Base-by-base conservation (phyloP, 306 rosid genomes). In the Acacia acuminata region DNA sequence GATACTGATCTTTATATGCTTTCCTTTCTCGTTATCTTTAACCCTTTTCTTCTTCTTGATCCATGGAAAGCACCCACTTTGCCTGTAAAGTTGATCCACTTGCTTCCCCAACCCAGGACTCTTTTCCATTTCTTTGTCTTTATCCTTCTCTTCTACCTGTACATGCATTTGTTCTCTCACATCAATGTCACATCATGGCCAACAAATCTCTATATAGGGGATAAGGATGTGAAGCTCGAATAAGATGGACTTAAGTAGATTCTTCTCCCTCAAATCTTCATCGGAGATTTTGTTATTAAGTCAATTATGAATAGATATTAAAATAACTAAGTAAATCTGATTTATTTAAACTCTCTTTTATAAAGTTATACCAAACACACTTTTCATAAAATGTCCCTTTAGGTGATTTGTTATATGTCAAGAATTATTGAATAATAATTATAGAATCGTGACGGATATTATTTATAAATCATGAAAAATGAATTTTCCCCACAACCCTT, bases 51-150 rank as follows among this genome's bases (percentile, higher is more conserved):
- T 91, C 83, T 78, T 91, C 83, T 81, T 92, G 87, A 92, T 91
- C 99, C 99, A 96, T 79, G 98, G 80, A 82, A 96, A 90, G 82
- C 99, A 96, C 79, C 99, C 98, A 60, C 82, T 7, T 78, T 67
- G 73, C 64, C 22, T 76, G 56, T 67, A 75, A 82, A 24, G 5
- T 76, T 84, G 60, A 42, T 71, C 83, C 5, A 68, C 88, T 45
- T 84, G 82, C 84, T 76, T 61, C 77, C 19, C 48, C 69, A 67
- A 79, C 65, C 48, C 81, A n/a, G 73, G n/a, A 51, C 7, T 82
- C 82, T 82, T 75, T 66, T 73, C 88, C 77, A 44, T 76, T 83
- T 84, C 91, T 69, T 58, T 78, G 80, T 85, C 92, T 86, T 85
- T 81, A 61, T 90, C 94, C 89, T 85, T 87, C 88, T 84, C 83